Base-by-base conservation (phyloP, 169 alveolate genomes). In the Amoebophrya sp. region DNA sequence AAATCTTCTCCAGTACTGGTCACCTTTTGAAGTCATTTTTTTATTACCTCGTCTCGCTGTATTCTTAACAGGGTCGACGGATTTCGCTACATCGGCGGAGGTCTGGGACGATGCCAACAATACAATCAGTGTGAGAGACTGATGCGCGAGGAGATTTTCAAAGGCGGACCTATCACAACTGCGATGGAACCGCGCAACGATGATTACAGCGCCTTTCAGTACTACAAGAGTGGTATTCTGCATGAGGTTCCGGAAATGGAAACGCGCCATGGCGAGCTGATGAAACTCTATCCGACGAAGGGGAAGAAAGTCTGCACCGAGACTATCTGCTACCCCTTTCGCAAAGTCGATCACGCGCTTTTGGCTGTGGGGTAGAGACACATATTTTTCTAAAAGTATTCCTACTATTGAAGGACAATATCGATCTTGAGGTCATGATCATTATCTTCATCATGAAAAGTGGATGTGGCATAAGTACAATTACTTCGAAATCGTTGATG, bases 121-220 rank as follows among this genome's bases (percentile, higher is more conserved):
- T 36, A 65, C 83, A 65, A 65, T 36, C 18, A 26, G 83, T 65
- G 83, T 36, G 83, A 65, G 83, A 29, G 83, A 36, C 83, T 65
- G 83, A 65, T 65, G 83, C 83, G 83, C 33, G 83, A 65, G 33
- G 83, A 65, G 33, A 18, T 65, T 6, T 65, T 65, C 83, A 65
- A 65, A 36, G 83, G 83, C 36, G 83, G 83, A 29, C 83, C 83
- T 1, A 65, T 65, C 33, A 65, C 83, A 36, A 36, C 83, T 29
- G 83, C 83, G 83, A 65, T 65, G 83, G 83, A 65, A 36, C 83
- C 83, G 2, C 83, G 83, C 83, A 36, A 36, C 83, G n/a, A 65
- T 36, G 83, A 65, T 36, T 65, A 65, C 83, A 26, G 39, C 38
- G 39, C 2, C 38, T 65, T 65, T 26, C 83, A 65, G 83, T 65